Evolutionary conservation across 1,284 basidiomycete species (phyloP).

Genomic region (Nidula niveotomentosa): DNA sequence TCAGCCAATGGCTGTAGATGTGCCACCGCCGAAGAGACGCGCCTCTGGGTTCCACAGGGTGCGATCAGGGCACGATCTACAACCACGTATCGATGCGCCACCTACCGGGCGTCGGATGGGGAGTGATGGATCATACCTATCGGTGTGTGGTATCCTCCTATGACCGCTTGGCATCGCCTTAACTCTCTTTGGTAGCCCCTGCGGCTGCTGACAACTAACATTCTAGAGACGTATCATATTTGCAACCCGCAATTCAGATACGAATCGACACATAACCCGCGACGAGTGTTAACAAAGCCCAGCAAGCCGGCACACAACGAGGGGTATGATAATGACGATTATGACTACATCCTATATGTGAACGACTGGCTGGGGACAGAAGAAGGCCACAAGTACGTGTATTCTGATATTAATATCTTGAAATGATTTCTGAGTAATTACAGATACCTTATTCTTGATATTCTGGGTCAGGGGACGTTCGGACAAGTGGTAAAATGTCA

Average conservation of each 20-base stretch:
- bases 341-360: conserved; percentile 96
- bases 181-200: conserved; percentile 52
- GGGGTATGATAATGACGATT: conserved; percentile 96
- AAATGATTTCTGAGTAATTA: conserved; percentile 7
- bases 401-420: conserved; percentile 3
- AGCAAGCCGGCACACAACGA: conserved; percentile 94
- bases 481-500: conserved; percentile 99
- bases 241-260: conserved; percentile 94
- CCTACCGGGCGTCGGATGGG: conserved; percentile 66
- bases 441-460: conserved; percentile 97
- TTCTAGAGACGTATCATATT: conserved; percentile 87
- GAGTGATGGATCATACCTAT: conserved; percentile 60
- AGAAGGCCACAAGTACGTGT: conserved; percentile 84
- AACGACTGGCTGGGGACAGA: conserved; percentile 94
- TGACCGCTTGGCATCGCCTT: no score
- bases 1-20: conserved; percentile 68
- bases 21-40: conserved; percentile 65
- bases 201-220: conserved; percentile 83
- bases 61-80: conserved; percentile 67
- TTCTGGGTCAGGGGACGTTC: conserved; percentile 97
- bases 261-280: conserved; percentile 89
- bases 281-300: conserved; percentile 93
- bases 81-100: conserved; percentile 61
- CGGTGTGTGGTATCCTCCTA: conserved; percentile 40
- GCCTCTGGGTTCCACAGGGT: conserved; percentile 72